These are phyloP conservation scores for Botrytis pseudocinerea DNA, from an alignment of 2,329 filamentous ascomycete species.

Conservation along the genomic window DNA sequence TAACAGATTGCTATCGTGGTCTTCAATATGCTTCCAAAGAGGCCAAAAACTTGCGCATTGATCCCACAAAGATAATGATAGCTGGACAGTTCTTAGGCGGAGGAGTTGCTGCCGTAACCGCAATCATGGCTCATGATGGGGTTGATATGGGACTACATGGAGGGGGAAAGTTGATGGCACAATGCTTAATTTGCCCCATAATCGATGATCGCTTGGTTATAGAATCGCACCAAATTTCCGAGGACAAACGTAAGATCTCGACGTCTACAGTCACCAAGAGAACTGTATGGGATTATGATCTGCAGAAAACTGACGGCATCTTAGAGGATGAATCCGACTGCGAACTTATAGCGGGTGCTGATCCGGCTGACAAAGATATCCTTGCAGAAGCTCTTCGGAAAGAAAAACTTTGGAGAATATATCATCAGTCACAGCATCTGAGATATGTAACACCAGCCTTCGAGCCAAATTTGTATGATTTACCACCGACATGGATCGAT, in stretches of 20 bases:
- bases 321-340: neutral
- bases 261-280: constrained; percentile 37
- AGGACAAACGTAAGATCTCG: constrained; percentile 38
- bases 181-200: constrained; percentile 47
- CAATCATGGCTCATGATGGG: constrained; percentile 49
- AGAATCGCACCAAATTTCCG: constrained; percentile 38
- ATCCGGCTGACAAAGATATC: neutral
- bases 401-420: constrained; percentile 33
- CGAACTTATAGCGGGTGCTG: neutral
- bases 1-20: neutral
- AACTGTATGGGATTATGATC: constrained; percentile 40
- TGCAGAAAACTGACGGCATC: constrained; percentile 29
- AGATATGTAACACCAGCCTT: constrained; percentile 41
- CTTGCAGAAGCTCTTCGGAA: constrained; percentile 10
- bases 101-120: constrained; percentile 55
- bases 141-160: constrained; percentile 22
- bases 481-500: constrained; percentile 43
- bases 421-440: constrained; percentile 31
- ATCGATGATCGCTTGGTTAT: constrained; percentile 45
- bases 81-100: constrained; percentile 59
- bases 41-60: constrained; percentile 43
- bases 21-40: neutral
- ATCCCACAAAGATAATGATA: constrained; percentile 52
- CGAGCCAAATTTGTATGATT: constrained; percentile 36
- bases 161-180: constrained; percentile 42